A percentile compares a stretch with the other conserved stretches of the same genome.
These are phyloP conservation scores for Erysimum pusillum DNA, from an alignment of 441 rosid species.

Conservation along the genomic window DNA sequence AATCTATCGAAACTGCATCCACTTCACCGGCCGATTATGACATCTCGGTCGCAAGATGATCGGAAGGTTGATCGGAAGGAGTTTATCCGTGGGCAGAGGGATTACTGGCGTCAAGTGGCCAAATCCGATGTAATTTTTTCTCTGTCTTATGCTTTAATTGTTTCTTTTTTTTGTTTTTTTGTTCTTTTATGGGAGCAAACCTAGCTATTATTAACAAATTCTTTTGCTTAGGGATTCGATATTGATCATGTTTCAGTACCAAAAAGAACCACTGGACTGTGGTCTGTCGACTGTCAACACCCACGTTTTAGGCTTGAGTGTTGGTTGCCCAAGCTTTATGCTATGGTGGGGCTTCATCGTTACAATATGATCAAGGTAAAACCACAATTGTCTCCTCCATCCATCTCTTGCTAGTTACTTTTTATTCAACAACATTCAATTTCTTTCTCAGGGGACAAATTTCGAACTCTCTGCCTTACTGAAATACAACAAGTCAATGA, in stretches of 20 bases:
- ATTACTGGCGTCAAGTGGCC: neutral
- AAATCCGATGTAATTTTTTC: neutral
- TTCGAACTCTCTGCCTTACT: neutral
- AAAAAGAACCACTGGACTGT: neutral
- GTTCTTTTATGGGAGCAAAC: neutral
- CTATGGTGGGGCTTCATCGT: slow-evolving; percentile 8
- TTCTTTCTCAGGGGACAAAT: slow-evolving; percentile 4
- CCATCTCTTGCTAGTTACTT: no score
- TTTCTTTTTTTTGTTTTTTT: neutral
- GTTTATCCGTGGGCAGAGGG: neutral
- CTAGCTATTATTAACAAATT: neutral
- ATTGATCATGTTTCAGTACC: neutral
- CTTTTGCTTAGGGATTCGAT: slow-evolving; percentile 14
- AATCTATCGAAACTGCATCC: no score
- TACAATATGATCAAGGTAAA: slow-evolving; percentile 15
- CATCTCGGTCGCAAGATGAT: no score
- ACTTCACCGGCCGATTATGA: no score
- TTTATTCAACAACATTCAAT: no score
- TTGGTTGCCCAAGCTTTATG: slow-evolving; percentile 2
- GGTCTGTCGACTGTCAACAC: neutral
- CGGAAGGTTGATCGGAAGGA: no score
- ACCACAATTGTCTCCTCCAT: neutral
- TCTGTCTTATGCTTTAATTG: neutral
- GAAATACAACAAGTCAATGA: neutral
- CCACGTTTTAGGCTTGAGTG: neutral